Evolutionary conservation across 2,329 filamentous ascomycete genomes (phyloP).

Genomic region (Xylaria sp.): DNA sequence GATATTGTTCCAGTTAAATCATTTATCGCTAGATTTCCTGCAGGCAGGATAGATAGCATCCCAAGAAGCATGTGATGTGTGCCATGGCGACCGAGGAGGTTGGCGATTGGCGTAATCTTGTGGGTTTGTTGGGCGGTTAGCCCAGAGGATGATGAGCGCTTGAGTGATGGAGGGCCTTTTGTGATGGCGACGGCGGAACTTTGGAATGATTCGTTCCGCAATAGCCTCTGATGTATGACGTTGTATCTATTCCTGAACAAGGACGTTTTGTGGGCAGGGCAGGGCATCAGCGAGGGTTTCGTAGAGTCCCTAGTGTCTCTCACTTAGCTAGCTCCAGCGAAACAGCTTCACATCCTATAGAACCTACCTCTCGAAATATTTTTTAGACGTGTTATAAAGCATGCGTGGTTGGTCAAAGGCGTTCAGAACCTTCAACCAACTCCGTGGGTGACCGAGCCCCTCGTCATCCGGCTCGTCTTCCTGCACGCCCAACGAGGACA

Average conservation of each 20-base stretch:
- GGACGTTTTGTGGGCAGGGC: conserved; percentile 82
- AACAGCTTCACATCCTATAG: conserved; percentile 28
- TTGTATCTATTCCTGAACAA: conserved; percentile 93
- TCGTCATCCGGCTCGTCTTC: conserved; percentile 70
- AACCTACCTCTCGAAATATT: conserved; percentile 83
- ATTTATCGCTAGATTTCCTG: conserved; percentile 82
- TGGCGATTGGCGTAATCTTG: conserved; percentile 87
- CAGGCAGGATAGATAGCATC: conserved; percentile 81
- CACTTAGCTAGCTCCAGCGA: conserved; percentile 15
- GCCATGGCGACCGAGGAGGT: conserved; percentile 80
- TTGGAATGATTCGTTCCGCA: conserved; percentile 95
- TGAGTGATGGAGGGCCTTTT: conserved; percentile 63
- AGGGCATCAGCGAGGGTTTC: conserved; percentile 78
- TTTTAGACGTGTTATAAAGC: conserved; percentile 81
- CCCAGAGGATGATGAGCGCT: conserved; percentile 67
- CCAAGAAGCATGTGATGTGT: conserved; percentile 88
- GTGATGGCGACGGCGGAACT: conserved; percentile 77
- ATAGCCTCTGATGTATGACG: conserved; percentile 88
- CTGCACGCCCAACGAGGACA: conserved; percentile 64
- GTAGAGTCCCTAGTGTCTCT: conserved; percentile 63
- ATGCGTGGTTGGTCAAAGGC: conserved; percentile 88
- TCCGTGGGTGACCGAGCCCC: conserved; percentile 73
- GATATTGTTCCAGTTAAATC: conserved; percentile 90
- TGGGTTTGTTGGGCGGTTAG: conserved; percentile 72
- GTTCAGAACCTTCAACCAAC: conserved; percentile 85